Evolutionary conservation across 2,329 filamentous ascomycete species (phyloP), one percentile per base, ranked within the genome.

Genomic region (Lithohypha guttulata): DNA sequence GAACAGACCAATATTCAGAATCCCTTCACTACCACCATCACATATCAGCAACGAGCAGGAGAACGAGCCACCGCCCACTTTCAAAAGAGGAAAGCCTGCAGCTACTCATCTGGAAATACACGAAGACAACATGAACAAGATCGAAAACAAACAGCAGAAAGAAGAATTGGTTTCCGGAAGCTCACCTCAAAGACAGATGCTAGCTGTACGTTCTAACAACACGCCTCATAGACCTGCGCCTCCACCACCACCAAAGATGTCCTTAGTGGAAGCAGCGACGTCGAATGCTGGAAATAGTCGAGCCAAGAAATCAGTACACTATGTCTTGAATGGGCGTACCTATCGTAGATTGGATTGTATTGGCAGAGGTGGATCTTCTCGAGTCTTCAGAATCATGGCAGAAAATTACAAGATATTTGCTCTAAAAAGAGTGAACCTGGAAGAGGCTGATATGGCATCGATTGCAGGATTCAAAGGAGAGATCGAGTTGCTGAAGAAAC

Each of bases 351-450:
- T 96, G 46, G 87, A 94, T 57, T 84, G 82, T 50, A 79, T 98
- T 49, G 91, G 91, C 7, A 80, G 87, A 42, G 91, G 91, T 46
- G 91, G 91, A 21, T 95, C 85, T 51, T 87, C 82, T 34, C 87
- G 93, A 55, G 91, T 98, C 2, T 98, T 94, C 60, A 80, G 86
- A 31, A 91, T 98, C 22, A 93, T 93, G 68, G 89, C 91, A 0
- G 91, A 98, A 59, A 96, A 95, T 55, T 87, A 85, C 54, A 93
- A 87, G 58, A 84, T 94, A 61, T 87, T 94, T 60, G 91, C 91
- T 1, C 64, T 98, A 49, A 98, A 98, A 64, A 74, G 85, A 34
- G 91, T 98, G 17, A 84, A 89, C 37, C 70, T 96, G 6, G 86
- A 93, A 55, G 82, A 89, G 52, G 83, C 85, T 19, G 89, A 98